Conservation (phyloP, 2,329 filamentous ascomycete genomes). For the Sporothrix variecibatus region DNA sequence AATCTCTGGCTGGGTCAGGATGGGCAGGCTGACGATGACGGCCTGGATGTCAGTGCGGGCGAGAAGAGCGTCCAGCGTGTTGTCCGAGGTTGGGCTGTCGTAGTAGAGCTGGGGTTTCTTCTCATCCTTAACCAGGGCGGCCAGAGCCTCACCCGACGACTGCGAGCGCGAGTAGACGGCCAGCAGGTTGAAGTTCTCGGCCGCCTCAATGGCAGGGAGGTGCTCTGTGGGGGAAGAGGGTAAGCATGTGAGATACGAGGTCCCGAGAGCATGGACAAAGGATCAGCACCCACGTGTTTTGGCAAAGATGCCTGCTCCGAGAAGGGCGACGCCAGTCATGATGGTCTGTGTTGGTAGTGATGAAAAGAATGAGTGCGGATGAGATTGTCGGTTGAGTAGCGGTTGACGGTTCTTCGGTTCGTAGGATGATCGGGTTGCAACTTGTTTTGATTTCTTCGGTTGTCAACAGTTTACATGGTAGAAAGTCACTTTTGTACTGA, state of each 20-base stretch:
- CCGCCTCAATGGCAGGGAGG: constrained; percentile 60
- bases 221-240: constrained; percentile 33
- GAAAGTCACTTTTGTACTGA: too few relatives aligned
- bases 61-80: constrained; percentile 54
- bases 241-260: not conserved
- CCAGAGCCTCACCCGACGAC: constrained; percentile 53
- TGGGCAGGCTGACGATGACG: constrained; percentile 64
- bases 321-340: constrained; percentile 6
- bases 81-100: constrained; percentile 51
- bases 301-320: constrained; percentile 16
- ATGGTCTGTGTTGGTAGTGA: not conserved
- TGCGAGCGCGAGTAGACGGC: constrained; percentile 67
- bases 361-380: not conserved
- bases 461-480: not conserved
- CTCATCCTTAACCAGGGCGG: constrained; percentile 36
- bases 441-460: not conserved
- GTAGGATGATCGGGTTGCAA: not conserved
- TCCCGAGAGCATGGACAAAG: not conserved
- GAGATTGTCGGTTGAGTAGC: not conserved
- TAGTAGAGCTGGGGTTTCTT: constrained; percentile 54
- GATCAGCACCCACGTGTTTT: not conserved
- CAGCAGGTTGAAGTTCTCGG: constrained; percentile 55
- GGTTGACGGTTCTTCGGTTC: not conserved
- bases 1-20: constrained; percentile 58
- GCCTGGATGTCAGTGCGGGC: constrained; percentile 55